Evolutionary conservation across 805 yeast genomes (phyloP).

Genomic region (Jamesozyma spencerorum): DNA sequence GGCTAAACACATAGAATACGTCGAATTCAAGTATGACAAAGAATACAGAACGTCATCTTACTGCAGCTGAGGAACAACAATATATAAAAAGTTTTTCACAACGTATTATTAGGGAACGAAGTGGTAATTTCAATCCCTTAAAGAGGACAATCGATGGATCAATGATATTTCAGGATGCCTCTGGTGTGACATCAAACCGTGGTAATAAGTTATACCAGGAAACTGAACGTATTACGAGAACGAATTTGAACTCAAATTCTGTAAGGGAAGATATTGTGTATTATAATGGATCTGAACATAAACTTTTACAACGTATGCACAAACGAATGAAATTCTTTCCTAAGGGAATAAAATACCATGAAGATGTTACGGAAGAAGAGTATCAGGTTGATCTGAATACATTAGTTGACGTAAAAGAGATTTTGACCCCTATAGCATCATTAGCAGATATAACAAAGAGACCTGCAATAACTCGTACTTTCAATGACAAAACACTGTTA

Average conservation of each 20-base stretch:
- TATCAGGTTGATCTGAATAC: constrained; percentile 38
- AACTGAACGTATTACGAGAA: constrained; percentile 39
- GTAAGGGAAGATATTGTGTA: constrained; percentile 26
- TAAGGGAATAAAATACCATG: neutral
- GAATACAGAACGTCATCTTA: neutral
- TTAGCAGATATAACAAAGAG: constrained; percentile 72
- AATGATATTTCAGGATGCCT: constrained; percentile 18
- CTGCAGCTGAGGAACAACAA: constrained; percentile 7
- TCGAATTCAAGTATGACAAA: neutral
- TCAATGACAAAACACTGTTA: constrained; percentile 44
- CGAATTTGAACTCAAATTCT: constrained; percentile 30
- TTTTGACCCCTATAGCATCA: constrained; percentile 69
- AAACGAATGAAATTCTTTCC: constrained; percentile 24
- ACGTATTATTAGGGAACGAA: constrained; percentile 24
- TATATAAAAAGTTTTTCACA: constrained; percentile 20
- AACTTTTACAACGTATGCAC: constrained; percentile 19
- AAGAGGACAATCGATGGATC: constrained; percentile 24
- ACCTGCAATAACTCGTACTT: constrained; percentile 60
- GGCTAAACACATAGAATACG: neutral
- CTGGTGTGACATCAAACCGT: constrained; percentile 39
- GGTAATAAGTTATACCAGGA: constrained; percentile 50
- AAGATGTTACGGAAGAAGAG: constrained; percentile 21
- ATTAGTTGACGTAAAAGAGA: constrained; percentile 43
- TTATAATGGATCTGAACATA: constrained; percentile 32
- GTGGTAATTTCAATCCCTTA: constrained; percentile 28